Evolutionary conservation across 2,329 filamentous ascomycete genomes (phyloP).

Genomic region (Waltergamsia citrina): DNA sequence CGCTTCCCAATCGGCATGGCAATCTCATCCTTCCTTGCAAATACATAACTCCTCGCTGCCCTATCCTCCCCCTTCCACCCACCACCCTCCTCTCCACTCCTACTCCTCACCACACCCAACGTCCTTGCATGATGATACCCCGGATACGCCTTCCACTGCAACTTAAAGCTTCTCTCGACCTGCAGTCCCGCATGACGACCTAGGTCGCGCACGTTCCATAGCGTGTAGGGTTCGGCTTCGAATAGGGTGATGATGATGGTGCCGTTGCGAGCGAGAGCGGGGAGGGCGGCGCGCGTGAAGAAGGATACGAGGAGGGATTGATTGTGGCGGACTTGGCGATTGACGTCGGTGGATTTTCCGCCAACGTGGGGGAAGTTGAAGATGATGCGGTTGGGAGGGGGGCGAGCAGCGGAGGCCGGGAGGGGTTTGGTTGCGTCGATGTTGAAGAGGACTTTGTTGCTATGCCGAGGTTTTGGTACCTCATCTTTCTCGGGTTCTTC

Average conservation of each 20-base stretch:
- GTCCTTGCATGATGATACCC: slow-evolving; percentile 68
- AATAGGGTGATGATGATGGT: slow-evolving; percentile 79
- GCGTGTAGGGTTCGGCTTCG: slow-evolving; percentile 85
- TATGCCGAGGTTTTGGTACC: slow-evolving; percentile 5
- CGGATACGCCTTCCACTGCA: slow-evolving; percentile 58
- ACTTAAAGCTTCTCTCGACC: slow-evolving; percentile 61
- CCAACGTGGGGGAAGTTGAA: slow-evolving; percentile 99
- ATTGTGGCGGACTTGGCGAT: slow-evolving; percentile 87
- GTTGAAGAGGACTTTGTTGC: slow-evolving; percentile 41
- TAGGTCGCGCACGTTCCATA: slow-evolving; percentile 90
- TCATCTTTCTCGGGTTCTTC: slow-evolving; percentile 9
- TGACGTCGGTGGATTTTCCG: slow-evolving; percentile 84
- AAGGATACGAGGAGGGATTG: slow-evolving; percentile 68
- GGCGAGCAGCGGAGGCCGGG: slow-evolving; percentile 30
- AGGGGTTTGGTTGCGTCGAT: slow-evolving; percentile 59
- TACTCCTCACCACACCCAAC: slow-evolving; percentile 51
- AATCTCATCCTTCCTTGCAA: slow-evolving; percentile 46
- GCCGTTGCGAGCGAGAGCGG: slow-evolving; percentile 31
- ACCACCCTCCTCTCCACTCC: slow-evolving; percentile 24
- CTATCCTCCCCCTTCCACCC: slow-evolving; percentile 32
- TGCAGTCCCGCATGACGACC: slow-evolving; percentile 66
- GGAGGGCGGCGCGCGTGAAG: slow-evolving; percentile 36
- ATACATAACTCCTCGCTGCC: slow-evolving; percentile 49
- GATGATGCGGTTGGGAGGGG: slow-evolving; percentile 63
- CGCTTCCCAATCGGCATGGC: slow-evolving; percentile 15